phyloP scores from a whole-genome alignment of 768 basidiomycete genomes.

The Suillus weaverae region DNA sequence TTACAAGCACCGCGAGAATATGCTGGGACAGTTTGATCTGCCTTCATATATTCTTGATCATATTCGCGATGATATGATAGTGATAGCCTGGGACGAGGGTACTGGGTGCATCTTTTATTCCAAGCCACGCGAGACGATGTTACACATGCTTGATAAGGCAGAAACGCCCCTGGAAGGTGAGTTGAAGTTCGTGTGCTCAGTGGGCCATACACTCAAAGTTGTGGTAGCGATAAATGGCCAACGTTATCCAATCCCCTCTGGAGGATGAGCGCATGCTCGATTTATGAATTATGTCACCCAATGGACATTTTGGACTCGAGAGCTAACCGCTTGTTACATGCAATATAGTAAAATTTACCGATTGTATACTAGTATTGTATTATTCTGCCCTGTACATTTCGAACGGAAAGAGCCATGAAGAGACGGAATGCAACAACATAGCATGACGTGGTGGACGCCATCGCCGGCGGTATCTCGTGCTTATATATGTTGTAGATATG shows the following conservation, averaged over 20 bases:
- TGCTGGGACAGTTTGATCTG: conserved; percentile 28
- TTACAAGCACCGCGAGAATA: conserved; percentile 16
- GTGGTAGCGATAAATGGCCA: conserved; percentile 33
- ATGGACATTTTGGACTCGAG: background rate
- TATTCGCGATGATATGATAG: conserved; percentile 36
- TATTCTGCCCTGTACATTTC: too few relatives aligned
- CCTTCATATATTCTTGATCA: conserved; percentile 19
- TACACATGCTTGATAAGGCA: conserved; percentile 53
- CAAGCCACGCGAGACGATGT: conserved; percentile 36
- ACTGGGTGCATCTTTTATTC: conserved; percentile 60
- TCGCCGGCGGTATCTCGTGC: too few relatives aligned
- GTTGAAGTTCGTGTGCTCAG: conserved; percentile 10
- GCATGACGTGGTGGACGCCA: too few relatives aligned
- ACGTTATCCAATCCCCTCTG: conserved; percentile 30
- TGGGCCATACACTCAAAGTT: conserved; percentile 25
- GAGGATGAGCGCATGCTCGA: conserved; percentile 34
- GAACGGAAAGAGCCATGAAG: too few relatives aligned
- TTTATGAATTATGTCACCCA: conserved; percentile 16
- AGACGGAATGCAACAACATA: too few relatives aligned
- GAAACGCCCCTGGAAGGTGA: conserved; percentile 34
- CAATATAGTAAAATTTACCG: background rate
- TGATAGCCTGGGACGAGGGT: conserved; percentile 66
- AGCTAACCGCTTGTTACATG: background rate
- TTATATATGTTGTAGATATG: too few relatives aligned
- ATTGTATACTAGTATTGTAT: background rate